phyloP scores from a whole-genome alignment of 345 rosid genomes.

The Atalantia buxifolia region DNA sequence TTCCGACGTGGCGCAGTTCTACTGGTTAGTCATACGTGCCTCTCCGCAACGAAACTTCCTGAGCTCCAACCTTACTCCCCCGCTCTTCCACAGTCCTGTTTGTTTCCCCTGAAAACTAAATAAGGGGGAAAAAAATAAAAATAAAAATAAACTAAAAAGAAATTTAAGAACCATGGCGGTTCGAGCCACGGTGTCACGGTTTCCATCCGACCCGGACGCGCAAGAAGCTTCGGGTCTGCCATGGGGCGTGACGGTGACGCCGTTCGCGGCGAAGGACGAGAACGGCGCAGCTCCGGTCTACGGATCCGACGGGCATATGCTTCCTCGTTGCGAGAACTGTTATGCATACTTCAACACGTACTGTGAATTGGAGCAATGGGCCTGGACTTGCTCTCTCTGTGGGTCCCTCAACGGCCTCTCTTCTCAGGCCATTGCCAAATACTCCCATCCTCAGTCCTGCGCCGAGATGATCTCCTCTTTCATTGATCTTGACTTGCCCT shows the following conservation, averaged over 20 bases:
- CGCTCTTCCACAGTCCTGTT: neutral
- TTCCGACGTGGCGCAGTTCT: slow-evolving; percentile 13
- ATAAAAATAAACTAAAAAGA: neutral
- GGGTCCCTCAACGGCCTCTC: slow-evolving; percentile 86
- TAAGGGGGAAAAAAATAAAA: too few species aligned
- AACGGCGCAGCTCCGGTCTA: slow-evolving; percentile 64
- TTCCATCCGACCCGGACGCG: slow-evolving; percentile 75
- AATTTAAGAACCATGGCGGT: slow-evolving; percentile 53
- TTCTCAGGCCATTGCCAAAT: slow-evolving; percentile 68
- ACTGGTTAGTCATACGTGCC: slow-evolving; percentile 15
- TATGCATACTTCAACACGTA: slow-evolving; percentile 92
- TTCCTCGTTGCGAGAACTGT: slow-evolving; percentile 94
- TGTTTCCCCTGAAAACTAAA: slow-evolving; percentile 9
- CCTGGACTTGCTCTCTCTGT: slow-evolving; percentile 89
- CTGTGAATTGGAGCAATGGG: slow-evolving; percentile 97
- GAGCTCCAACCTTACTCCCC: neutral
- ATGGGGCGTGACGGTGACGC: slow-evolving; percentile 89
- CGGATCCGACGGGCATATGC: slow-evolving; percentile 76
- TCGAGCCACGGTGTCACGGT: slow-evolving; percentile 76
- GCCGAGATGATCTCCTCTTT: slow-evolving; percentile 91
- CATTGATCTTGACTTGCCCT: slow-evolving; percentile 84
- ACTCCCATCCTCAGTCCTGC: slow-evolving; percentile 72
- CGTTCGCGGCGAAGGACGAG: slow-evolving; percentile 87
- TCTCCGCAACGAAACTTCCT: neutral
- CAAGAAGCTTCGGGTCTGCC: slow-evolving; percentile 83